Percentiles rank a stretch among this genome's conserved stretches.
Evolutionary conservation across 2,329 filamentous ascomycete species (phyloP).

Genomic region (Exophiala sp.): DNA sequence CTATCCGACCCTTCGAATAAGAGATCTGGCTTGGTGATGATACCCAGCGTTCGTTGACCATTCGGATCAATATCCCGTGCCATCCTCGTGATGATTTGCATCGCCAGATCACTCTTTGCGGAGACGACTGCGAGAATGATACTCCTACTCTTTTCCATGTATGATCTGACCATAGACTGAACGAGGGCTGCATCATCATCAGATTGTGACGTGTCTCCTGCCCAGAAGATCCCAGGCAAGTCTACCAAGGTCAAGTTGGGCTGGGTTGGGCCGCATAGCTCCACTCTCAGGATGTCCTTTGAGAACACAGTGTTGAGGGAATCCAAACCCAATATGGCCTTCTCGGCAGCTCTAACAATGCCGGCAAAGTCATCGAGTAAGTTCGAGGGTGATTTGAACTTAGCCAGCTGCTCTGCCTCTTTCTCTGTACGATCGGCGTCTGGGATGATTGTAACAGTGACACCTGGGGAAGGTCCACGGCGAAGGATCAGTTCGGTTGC

Average conservation of each 20-base stretch:
- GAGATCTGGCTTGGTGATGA: conserved; percentile 25
- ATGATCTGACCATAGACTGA: conserved; percentile 40
- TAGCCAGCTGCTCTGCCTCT: conserved; percentile 20
- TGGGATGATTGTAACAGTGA: conserved; percentile 26
- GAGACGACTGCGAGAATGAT: conserved; percentile 46
- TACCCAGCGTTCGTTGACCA: conserved; percentile 19
- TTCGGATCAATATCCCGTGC: conserved; percentile 29
- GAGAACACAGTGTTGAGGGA: conserved; percentile 33
- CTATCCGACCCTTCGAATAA: conserved; percentile 34
- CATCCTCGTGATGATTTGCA: conserved; percentile 38
- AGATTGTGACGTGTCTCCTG: conserved; percentile 29
- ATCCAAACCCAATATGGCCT: conserved; percentile 24
- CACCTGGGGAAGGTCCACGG: neutral
- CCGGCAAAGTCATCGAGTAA: conserved; percentile 27
- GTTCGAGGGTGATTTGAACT: conserved; percentile 24
- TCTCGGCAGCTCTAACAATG: conserved; percentile 28
- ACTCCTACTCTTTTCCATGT: conserved; percentile 40
- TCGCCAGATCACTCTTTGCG: conserved; percentile 39
- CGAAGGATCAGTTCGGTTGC: conserved; percentile 31
- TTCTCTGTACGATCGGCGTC: conserved; percentile 12
- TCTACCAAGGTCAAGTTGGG: conserved; percentile 41
- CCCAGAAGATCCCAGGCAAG: conserved; percentile 41
- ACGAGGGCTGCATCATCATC: conserved; percentile 47
- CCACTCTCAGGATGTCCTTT: conserved; percentile 40
- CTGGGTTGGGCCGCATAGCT: conserved; percentile 39